phyloP scores from a whole-genome alignment of 2,329 filamentous ascomycete species.

The Penicillium sp. region DNA sequence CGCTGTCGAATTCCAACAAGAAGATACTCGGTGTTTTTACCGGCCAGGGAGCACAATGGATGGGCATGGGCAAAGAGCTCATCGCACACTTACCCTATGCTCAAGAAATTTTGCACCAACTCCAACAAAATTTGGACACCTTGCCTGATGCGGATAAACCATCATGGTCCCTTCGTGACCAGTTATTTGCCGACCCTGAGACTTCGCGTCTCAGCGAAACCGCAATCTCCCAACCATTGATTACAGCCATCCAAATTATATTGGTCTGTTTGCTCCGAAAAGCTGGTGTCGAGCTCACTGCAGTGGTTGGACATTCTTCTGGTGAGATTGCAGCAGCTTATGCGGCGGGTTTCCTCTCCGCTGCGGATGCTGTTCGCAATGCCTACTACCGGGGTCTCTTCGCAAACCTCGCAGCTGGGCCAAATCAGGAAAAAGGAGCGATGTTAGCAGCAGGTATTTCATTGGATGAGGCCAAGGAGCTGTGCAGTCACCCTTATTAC shows the following conservation, averaged over 20 bases:
- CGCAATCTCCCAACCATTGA: conserved; percentile 14
- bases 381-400: conserved; percentile 43
- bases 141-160: conserved; percentile 15
- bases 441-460: conserved; percentile 16
- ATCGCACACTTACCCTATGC: conserved; percentile 9
- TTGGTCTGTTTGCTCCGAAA: conserved; percentile 47
- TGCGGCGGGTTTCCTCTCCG: conserved; percentile 43
- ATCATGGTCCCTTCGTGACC: conserved; percentile 9
- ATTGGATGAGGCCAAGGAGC: background rate
- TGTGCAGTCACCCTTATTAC: background rate
- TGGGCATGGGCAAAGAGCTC: conserved; percentile 23
- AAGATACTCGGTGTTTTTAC: conserved; percentile 28
- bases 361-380: conserved; percentile 45
- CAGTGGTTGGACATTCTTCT: conserved; percentile 50
- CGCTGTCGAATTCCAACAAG: background rate
- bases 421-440: conserved; percentile 1
- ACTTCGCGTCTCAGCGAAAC: conserved; percentile 8
- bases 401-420: background rate
- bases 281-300: conserved; percentile 42
- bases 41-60: conserved; percentile 31
- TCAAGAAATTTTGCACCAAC: background rate
- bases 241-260: conserved; percentile 51
- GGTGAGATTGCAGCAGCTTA: conserved; percentile 54
- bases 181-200: conserved; percentile 1
- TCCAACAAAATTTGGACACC: background rate